Base-by-base conservation (phyloP, 805 yeast species). In the Groenewaldozyma tartarivorans region DNA sequence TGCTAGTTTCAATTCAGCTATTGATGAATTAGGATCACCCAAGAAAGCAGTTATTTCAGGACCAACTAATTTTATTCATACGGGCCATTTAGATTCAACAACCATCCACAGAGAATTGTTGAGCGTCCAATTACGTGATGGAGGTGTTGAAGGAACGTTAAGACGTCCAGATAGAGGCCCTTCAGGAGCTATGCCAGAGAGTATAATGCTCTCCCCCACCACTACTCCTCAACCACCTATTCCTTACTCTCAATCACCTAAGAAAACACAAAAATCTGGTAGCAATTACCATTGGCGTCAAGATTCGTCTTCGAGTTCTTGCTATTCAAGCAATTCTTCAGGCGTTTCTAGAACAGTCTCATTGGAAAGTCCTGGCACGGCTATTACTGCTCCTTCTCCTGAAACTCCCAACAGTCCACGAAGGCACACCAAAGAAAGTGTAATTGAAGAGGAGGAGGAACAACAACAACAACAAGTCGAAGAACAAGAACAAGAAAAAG, bases 231-330 rank as follows among this genome's bases (percentile, higher is more conserved):
- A n/a, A n/a, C n/a, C n/a, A n/a, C n/a, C n/a, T n/a, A n/a, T n/a
- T n/a, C n/a, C n/a, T n/a, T 24, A 24, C 29, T 24, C 29, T 86
- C 55, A 90, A 90, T 66, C 88, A 87, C 52, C 87, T 85, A 62
- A 92, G 88, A 61, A 95, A 85, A 52, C 75, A 83, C 56, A 7
- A 9, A 13, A 7, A 7, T 24, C 29, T 9, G 29, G 29, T 9
- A 24, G 29, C 29, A 24, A 24, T 13, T 24, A 24, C 29, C 29
- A 24, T 24, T 24, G 29, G 29, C 29, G 29, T 13, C 29, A 24
- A 24, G 13, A 24, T 13, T 24, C 29, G 13, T 24, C 29, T 9
- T 24, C 29, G 7, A 24, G 29, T 24, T 24, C 29, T 13, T 24
- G 29, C 29, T 24, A 24, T 11, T 11, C 21, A 11, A 24, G 20